Percentiles rank a stretch among this genome's conserved stretches.
Evolutionary conservation across 345 rosid genomes (phyloP).

Genomic region (Aquilaria yunnanensis): DNA sequence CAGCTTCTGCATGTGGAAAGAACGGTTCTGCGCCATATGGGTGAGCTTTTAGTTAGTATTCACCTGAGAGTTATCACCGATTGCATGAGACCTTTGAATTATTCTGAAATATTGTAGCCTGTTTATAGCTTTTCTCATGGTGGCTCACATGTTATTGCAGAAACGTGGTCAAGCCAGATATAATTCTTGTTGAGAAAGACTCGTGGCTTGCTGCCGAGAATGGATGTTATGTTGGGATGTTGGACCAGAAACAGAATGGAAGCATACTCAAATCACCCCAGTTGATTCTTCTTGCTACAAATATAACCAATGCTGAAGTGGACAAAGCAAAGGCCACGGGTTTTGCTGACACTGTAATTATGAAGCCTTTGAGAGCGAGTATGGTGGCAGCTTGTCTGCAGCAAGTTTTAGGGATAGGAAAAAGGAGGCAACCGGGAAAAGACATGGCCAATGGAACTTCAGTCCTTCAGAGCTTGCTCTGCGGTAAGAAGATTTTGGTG

Average conservation of each 20-base stretch:
- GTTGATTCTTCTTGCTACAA: constrained; percentile 75
- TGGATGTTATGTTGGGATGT: constrained; percentile 17
- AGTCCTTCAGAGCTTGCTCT: constrained; percentile 47
- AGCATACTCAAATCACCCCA: constrained; percentile 42
- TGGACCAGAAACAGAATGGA: constrained; percentile 51
- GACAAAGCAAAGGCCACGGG: constrained; percentile 79
- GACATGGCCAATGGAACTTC: constrained; percentile 38
- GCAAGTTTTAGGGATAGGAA: constrained; percentile 67
- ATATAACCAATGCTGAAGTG: constrained; percentile 51
- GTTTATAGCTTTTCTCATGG: neutral
- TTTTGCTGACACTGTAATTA: constrained; percentile 77
- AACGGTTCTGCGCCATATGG: constrained; percentile 45
- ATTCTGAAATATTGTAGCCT: neutral
- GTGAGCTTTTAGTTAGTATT: constrained; percentile 31
- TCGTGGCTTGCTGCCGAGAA: constrained; percentile 65
- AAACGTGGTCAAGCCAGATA: constrained; percentile 44
- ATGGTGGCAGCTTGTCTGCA: constrained; percentile 96
- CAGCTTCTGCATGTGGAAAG: constrained; percentile 28
- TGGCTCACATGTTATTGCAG: constrained; percentile 19
- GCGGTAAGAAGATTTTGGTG: constrained; percentile 79
- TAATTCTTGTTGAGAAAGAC: constrained; percentile 89
- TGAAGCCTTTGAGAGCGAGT: constrained; percentile 95
- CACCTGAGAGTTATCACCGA: neutral
- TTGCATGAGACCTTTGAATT: neutral
- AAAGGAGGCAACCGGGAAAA: constrained; percentile 45